These are phyloP conservation scores for Marsdenia floribunda DNA, from an alignment of 257 asterid species.

Conservation along the genomic window DNA sequence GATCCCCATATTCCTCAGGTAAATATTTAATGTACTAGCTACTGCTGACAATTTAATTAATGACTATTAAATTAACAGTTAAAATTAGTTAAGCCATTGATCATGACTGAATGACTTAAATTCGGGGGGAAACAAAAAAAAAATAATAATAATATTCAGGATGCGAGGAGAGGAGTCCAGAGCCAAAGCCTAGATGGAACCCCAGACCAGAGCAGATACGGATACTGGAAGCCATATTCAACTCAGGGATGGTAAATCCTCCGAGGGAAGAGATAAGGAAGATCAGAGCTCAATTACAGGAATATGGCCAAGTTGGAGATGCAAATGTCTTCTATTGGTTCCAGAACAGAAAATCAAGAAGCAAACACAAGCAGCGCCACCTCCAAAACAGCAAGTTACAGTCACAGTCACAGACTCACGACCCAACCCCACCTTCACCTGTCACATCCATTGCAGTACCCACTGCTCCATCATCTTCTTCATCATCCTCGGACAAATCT, in stretches of 20 bases:
- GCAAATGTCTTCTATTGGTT: conserved; percentile 99
- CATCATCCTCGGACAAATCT: conserved; percentile 61
- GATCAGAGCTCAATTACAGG: conserved; percentile 80
- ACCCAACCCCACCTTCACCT: conserved; percentile 16
- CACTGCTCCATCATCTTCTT: conserved; percentile 28
- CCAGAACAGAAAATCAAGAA: conserved; percentile 89
- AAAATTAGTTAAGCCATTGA: too few species aligned
- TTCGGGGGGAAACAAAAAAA: not conserved
- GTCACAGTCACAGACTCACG: not conserved
- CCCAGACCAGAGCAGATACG: conserved; percentile 92
- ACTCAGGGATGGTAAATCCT: conserved; percentile 96
- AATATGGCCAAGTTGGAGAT: conserved; percentile 91
- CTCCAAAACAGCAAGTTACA: conserved; percentile 40
- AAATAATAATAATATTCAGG: conserved; percentile 36
- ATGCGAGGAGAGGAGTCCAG: conserved; percentile 74
- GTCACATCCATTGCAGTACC: conserved; percentile 7
- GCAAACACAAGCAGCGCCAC: conserved; percentile 83
- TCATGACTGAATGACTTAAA: too few species aligned
- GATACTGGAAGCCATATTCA: conserved; percentile 78
- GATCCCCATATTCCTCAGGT: conserved; percentile 31
- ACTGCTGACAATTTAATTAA: too few species aligned
- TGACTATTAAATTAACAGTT: too few species aligned
- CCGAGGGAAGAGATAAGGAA: conserved; percentile 84
- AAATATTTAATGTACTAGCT: not conserved
- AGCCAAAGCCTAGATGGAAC: conserved; percentile 97